Conservation (phyloP, 306 rosid genomes). For the Styphnolobium japonicum region DNA sequence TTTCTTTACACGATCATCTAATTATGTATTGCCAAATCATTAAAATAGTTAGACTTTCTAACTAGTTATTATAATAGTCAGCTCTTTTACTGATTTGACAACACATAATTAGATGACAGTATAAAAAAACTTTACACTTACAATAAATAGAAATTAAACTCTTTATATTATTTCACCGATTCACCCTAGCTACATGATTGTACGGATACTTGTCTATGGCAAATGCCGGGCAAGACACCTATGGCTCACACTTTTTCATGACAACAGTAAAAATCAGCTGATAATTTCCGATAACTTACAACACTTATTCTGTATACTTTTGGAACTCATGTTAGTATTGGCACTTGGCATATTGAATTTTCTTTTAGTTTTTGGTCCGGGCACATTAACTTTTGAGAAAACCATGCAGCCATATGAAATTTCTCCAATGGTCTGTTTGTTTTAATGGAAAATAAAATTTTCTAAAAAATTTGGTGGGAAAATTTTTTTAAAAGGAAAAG, state of each 20-base stretch:
- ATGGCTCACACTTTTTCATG: conserved; percentile 91
- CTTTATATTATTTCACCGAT: conserved; percentile 2
- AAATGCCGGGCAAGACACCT: conserved; percentile 81
- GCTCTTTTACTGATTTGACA: too few relatives aligned
- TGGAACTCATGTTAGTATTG: not conserved
- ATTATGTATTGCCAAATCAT: too few relatives aligned
- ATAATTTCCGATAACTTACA: conserved; percentile 35
- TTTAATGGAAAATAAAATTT: not conserved
- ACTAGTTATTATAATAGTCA: too few relatives aligned
- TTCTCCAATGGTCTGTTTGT: not conserved
- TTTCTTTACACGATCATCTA: too few relatives aligned
- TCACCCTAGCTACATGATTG: not conserved
- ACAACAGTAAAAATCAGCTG: conserved; percentile 79
- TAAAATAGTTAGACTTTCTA: too few relatives aligned
- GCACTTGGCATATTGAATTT: too few relatives aligned
- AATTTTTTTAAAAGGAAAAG: not conserved
- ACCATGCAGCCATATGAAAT: not conserved
- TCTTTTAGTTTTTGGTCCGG: too few relatives aligned
- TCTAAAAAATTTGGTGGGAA: not conserved
- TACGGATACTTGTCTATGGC: conserved; percentile 89
- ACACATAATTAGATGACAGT: too few relatives aligned
- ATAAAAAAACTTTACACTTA: too few relatives aligned
- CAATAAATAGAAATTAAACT: too few relatives aligned
- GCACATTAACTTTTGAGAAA: not conserved
- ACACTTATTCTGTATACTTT: not conserved